Percentiles rank a stretch among this genome's conserved stretches.
phyloP scores from a whole-genome alignment of 2,329 filamentous ascomycete species.

The Ilyonectria destructans region DNA sequence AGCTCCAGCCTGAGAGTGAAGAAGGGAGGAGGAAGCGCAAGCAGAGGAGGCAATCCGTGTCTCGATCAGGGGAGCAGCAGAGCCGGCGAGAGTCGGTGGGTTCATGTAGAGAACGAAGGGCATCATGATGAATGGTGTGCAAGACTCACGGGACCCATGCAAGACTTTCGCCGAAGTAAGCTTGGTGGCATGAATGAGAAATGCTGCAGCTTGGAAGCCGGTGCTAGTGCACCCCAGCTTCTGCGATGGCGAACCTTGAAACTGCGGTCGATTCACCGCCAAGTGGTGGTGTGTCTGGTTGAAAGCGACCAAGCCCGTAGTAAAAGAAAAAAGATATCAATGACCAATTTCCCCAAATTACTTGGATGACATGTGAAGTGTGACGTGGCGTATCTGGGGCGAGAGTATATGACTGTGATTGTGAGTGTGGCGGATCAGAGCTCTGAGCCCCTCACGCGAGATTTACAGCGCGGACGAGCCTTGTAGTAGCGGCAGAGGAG shows the following conservation, averaged over 20 bases:
- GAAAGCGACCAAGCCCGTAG: constrained; percentile 45
- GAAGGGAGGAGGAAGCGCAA: constrained; percentile 45
- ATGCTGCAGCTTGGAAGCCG: constrained; percentile 40
- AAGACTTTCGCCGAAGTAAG: constrained; percentile 42
- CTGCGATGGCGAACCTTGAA: constrained; percentile 45
- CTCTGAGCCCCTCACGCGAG: neutral
- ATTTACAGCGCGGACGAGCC: neutral
- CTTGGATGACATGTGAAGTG: neutral
- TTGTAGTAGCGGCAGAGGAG: neutral
- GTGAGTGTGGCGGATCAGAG: neutral
- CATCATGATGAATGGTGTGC: constrained; percentile 48
- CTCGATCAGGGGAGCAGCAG: constrained; percentile 41
- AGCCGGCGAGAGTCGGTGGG: constrained; percentile 41
- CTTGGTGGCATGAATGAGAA: constrained; percentile 40
- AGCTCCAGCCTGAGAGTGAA: constrained; percentile 71
- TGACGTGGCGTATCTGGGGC: neutral
- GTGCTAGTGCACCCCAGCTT: constrained; percentile 51
- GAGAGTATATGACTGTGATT: neutral
- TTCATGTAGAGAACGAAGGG: constrained; percentile 40
- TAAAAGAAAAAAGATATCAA: constrained; percentile 41
- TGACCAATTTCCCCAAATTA: constrained; percentile 29
- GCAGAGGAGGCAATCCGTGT: constrained; percentile 41
- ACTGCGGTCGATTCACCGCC: constrained; percentile 46
- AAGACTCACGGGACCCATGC: constrained; percentile 42
- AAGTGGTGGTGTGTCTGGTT: constrained; percentile 49